phyloP scores from a whole-genome alignment of 371 early-diverging fungal genomes.

The Lichtheimia ornata region DNA sequence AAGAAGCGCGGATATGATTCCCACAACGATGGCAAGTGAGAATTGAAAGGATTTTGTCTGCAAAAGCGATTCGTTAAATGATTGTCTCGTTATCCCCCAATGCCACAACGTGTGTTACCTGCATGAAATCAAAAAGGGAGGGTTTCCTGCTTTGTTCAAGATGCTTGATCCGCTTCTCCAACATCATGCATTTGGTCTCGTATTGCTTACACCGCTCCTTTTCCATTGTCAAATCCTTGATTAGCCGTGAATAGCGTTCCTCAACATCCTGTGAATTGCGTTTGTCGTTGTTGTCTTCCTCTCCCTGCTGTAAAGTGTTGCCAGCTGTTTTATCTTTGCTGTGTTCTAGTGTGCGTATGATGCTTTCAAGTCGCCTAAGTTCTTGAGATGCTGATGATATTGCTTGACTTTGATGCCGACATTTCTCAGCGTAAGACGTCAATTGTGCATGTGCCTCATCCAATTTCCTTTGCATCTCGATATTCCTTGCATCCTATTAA shows the following conservation, averaged over 20 bases:
- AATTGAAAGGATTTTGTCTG: slow-evolving; percentile 22
- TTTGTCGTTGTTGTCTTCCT: neutral
- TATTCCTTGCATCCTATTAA: slow-evolving; percentile 19
- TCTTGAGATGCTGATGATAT: slow-evolving; percentile 23
- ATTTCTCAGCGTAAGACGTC: slow-evolving; percentile 26
- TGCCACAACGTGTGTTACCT: slow-evolving; percentile 16
- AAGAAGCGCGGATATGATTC: slow-evolving; percentile 19
- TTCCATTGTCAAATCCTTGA: slow-evolving; percentile 18
- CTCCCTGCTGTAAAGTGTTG: slow-evolving; percentile 9
- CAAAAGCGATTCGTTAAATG: neutral
- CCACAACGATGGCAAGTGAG: slow-evolving; percentile 18
- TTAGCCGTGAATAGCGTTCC: slow-evolving; percentile 13
- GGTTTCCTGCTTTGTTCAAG: slow-evolving; percentile 15
- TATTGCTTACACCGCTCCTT: slow-evolving; percentile 17
- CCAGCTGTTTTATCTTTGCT: neutral
- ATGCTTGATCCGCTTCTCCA: slow-evolving; percentile 14
- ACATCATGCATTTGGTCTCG: slow-evolving; percentile 16
- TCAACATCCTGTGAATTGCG: slow-evolving; percentile 6
- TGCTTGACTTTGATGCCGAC: slow-evolving; percentile 28
- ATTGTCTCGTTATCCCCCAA: neutral
- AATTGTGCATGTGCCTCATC: slow-evolving; percentile 23
- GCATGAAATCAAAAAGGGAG: slow-evolving; percentile 12
- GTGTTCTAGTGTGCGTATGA: slow-evolving; percentile 16
- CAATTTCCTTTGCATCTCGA: slow-evolving; percentile 19
- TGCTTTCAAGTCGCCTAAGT: slow-evolving; percentile 16